Base-by-base conservation (phyloP, 2,329 filamentous ascomycete genomes). In the Diatrype stigma region DNA sequence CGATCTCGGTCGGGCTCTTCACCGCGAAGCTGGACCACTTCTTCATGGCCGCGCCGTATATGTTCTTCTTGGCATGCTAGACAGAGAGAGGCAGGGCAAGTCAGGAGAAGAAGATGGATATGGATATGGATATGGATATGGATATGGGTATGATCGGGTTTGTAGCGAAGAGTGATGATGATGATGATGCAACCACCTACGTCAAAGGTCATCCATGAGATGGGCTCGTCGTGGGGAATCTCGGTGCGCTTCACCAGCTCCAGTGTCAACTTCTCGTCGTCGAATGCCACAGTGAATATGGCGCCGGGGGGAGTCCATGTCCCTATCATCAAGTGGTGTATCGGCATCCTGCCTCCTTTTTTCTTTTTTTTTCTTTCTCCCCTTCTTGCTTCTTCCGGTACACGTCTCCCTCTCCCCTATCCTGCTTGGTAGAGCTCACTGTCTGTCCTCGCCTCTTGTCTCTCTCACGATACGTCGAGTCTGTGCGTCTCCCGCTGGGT, bases 181-280 rank as follows among this genome's bases (percentile, higher is more conserved):
- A n/a, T 17, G 4, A 7, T 47, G n/a, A 19, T 11, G 38, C n/a
- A n/a, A 44, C 44, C n/a, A 64, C 86, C 72, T 75, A 90, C 89
- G 68, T 90, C 87, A 64, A 95, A 93, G 16, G 89, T 86, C 87
- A 96, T 93, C 90, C 90, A 96, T 53, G 90, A 95, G 59, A 96
- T 94, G 7, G 90, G 89, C 71, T 96, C 89, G 57, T 93, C 87
- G 48, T 87, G 72, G 4, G 89, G 86, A 51, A 95, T 94, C 52
- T 85, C 82, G 1, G 89, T 94, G 61, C 86, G 84, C 74, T 93
- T 91, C 64, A 95, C 73, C 63, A 94, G 71, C 59, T 86, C 80
- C 54, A 95, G 72, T 6, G 85, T 86, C 57, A 91, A 74, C 37
- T 82, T 83, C 70, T 92, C 87, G 60, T 93, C 89, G 72, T 96